Evolutionary conservation across 75 land plant genomes (phyloP).

Genomic region (Gnetum montanum): DNA sequence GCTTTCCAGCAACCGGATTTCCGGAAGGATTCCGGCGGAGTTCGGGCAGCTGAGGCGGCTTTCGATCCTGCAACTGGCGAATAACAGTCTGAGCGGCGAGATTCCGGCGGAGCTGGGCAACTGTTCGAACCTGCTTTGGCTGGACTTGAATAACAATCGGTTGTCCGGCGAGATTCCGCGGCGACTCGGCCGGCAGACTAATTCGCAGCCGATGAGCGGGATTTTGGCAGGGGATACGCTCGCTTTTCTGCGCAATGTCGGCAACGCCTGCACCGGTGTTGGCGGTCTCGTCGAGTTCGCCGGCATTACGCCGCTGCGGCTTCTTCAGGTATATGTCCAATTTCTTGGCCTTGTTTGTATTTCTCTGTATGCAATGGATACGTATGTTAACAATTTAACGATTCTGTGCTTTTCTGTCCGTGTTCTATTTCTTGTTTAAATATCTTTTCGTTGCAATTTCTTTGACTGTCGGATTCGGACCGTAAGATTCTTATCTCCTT

Average conservation of each 20-base stretch:
- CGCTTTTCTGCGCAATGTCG: slow-evolving; percentile 65
- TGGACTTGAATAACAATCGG: slow-evolving; percentile 61
- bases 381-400: too few relatives aligned
- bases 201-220: slow-evolving; percentile 27
- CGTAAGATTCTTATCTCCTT: too few relatives aligned
- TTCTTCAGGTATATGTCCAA: too few relatives aligned
- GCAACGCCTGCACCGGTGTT: slow-evolving; percentile 61
- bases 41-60: slow-evolving; percentile 50
- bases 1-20: slow-evolving; percentile 52
- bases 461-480: too few relatives aligned
- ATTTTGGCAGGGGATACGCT: slow-evolving; percentile 60
- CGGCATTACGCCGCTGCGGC: slow-evolving; percentile 60
- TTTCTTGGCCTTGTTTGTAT: too few relatives aligned
- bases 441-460: too few relatives aligned
- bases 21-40: slow-evolving; percentile 43
- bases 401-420: too few relatives aligned
- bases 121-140: slow-evolving; percentile 68
- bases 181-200: slow-evolving; percentile 45
- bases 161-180: slow-evolving; percentile 56
- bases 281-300: slow-evolving; percentile 73
- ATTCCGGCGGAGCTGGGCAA: slow-evolving; percentile 62
- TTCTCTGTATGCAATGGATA: slow-evolving; percentile 35
- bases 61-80: slow-evolving; percentile 58
- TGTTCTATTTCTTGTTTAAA: too few relatives aligned
- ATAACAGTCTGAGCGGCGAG: slow-evolving; percentile 60